Conservation (phyloP, 1,139 yeast genomes). For the Saccharomycopsis phalli region DNA sequence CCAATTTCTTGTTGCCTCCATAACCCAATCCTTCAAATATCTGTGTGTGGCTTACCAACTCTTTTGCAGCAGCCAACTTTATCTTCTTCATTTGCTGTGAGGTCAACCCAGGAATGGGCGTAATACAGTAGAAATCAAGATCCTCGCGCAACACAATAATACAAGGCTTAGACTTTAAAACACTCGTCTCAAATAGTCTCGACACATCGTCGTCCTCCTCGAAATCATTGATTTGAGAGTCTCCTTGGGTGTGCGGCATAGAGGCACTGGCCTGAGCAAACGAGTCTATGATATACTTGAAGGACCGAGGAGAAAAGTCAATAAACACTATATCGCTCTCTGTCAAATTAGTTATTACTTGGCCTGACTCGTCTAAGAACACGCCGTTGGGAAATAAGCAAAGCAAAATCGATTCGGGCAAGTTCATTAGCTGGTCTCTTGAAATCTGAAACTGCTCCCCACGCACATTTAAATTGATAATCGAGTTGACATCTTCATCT, state of each 20-base stretch:
- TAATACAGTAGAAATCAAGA: slow-evolving; percentile 85
- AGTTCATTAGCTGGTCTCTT: slow-evolving; percentile 78
- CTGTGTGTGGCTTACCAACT: slow-evolving; percentile 44
- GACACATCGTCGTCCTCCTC: slow-evolving; percentile 30
- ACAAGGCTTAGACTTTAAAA: slow-evolving; percentile 51
- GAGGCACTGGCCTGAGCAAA: slow-evolving; percentile 40
- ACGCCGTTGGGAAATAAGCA: slow-evolving; percentile 90
- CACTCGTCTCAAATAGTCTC: slow-evolving; percentile 31
- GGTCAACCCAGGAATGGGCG: slow-evolving; percentile 45
- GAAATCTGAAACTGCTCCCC: slow-evolving; percentile 62
- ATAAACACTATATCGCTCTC: slow-evolving; percentile 72
- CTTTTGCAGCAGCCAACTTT: slow-evolving; percentile 62
- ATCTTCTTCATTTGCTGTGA: slow-evolving; percentile 43
- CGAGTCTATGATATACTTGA: slow-evolving; percentile 67
- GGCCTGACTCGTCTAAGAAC: slow-evolving; percentile 64
- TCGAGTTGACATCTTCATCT: slow-evolving; percentile 49
- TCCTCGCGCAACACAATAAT: slow-evolving; percentile 91
- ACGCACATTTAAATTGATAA: slow-evolving; percentile 57
- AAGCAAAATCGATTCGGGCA: slow-evolving; percentile 82
- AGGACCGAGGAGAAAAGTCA: slow-evolving; percentile 80
- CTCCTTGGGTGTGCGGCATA: slow-evolving; percentile 31
- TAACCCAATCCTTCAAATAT: slow-evolving; percentile 69
- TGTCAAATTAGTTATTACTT: slow-evolving; percentile 65
- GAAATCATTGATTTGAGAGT: slow-evolving; percentile 28
- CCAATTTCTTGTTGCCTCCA: slow-evolving; percentile 41